Conservation (phyloP, 1,284 basidiomycete species). For the Porogramme epimiltina region DNA sequence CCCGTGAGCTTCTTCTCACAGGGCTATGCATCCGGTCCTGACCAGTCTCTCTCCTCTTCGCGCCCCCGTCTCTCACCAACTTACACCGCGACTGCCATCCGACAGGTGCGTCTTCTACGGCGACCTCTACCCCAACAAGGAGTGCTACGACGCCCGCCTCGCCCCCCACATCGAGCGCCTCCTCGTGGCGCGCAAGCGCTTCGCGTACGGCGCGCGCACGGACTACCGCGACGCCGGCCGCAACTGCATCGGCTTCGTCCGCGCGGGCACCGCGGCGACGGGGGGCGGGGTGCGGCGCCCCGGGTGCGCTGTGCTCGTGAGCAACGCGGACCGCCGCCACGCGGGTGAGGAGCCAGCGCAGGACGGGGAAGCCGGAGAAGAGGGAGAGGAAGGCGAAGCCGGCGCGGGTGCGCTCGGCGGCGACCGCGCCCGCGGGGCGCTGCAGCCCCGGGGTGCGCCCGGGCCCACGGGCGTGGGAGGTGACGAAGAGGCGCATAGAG, state of each 20-base stretch:
- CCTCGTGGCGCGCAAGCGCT: constrained; percentile 59
- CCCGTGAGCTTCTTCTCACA: constrained; percentile 60
- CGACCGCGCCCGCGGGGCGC: no score
- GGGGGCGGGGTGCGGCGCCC: constrained; percentile 32
- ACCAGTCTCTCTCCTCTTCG: constrained; percentile 5
- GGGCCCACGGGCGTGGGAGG: constrained; percentile 3
- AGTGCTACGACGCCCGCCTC: constrained; percentile 56
- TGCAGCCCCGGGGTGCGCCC: no score
- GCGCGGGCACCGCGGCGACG: constrained; percentile 48
- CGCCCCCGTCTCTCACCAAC: neutral
- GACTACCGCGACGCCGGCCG: constrained; percentile 56
- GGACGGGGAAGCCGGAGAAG: constrained; percentile 26
- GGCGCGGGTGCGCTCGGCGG: no score
- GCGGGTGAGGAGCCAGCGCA: neutral
- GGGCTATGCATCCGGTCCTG: neutral
- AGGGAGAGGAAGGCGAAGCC: no score
- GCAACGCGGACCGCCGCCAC: constrained; percentile 45
- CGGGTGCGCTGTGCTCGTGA: constrained; percentile 67
- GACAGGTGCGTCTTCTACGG: constrained; percentile 89
- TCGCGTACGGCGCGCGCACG: constrained; percentile 60
- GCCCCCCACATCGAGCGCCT: constrained; percentile 52
- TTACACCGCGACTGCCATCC: neutral
- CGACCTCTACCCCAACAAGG: constrained; percentile 74
- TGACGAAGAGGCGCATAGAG: constrained; percentile 32
- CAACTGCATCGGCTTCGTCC: constrained; percentile 76